Conservation (phyloP, 2,329 filamentous ascomycete species). For the Neobulgaria alba region DNA sequence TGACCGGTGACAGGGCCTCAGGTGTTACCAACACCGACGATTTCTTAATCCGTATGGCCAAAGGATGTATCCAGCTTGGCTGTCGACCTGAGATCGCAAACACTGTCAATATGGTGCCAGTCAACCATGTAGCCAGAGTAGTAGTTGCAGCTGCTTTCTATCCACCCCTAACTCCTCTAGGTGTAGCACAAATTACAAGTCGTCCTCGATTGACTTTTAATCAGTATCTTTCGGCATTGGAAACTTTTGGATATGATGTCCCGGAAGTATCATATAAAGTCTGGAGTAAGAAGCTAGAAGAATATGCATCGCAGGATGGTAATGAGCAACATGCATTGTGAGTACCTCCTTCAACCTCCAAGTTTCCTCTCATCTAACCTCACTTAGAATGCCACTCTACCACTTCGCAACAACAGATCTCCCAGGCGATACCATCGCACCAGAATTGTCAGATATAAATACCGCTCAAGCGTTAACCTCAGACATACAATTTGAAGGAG, state of each 20-base stretch:
- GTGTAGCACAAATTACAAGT: slow-evolving; percentile 69
- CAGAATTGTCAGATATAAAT: slow-evolving; percentile 62
- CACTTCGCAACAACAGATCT: slow-evolving; percentile 64
- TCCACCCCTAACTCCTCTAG: slow-evolving; percentile 20
- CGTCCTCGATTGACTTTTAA: slow-evolving; percentile 73
- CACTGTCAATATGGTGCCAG: slow-evolving; percentile 83
- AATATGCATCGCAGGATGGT: slow-evolving; percentile 40
- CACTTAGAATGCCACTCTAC: slow-evolving; percentile 50
- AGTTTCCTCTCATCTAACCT: slow-evolving; percentile 1
- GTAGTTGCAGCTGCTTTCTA: slow-evolving; percentile 62
- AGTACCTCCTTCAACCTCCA: slow-evolving; percentile 12
- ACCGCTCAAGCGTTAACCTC: slow-evolving; percentile 54
- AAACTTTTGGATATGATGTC: slow-evolving; percentile 64
- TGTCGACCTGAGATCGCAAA: slow-evolving; percentile 71
- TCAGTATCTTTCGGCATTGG: slow-evolving; percentile 63
- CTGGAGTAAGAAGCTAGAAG: slow-evolving; percentile 61
- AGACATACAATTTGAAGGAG: slow-evolving; percentile 37
- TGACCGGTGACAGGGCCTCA: slow-evolving; percentile 62
- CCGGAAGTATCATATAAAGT: slow-evolving; percentile 57
- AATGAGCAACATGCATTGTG: slow-evolving; percentile 59
- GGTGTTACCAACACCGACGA: slow-evolving; percentile 78
- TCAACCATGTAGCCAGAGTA: slow-evolving; percentile 73
- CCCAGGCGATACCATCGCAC: slow-evolving; percentile 58
- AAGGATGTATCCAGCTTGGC: slow-evolving; percentile 76
- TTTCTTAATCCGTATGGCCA: slow-evolving; percentile 78